Percentiles rank a stretch among this genome's conserved stretches.
phyloP scores from a whole-genome alignment of 2,329 filamentous ascomycete genomes.

The Calonectria pseudoturangicola region DNA sequence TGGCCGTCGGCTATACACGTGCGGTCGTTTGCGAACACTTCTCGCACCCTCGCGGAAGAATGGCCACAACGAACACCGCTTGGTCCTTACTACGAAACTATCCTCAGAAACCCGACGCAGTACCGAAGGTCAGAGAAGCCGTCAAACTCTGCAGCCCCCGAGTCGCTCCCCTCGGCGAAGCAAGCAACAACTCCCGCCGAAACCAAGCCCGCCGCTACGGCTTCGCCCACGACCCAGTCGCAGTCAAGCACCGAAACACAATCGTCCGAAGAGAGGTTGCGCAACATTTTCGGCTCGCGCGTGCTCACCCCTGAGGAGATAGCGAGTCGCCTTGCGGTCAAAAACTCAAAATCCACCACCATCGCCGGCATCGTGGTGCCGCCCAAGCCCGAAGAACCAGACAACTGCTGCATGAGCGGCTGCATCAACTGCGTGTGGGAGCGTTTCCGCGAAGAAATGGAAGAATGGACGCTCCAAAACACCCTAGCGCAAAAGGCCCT shows the following conservation, averaged over 20 bases:
- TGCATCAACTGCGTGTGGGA: constrained; percentile 99
- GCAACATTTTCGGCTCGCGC: constrained; percentile 88
- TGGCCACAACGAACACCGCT: constrained; percentile 67
- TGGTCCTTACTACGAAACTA: constrained; percentile 76
- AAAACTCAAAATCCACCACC: constrained; percentile 75
- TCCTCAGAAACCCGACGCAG: constrained; percentile 67
- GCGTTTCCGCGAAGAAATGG: constrained; percentile 90
- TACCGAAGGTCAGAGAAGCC: constrained; percentile 66
- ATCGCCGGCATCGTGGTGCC: constrained; percentile 90
- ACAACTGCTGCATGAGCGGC: constrained; percentile 99
- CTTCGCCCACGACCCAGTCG: constrained; percentile 32
- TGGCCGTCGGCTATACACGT: constrained; percentile 47
- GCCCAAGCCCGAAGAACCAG: constrained; percentile 89
- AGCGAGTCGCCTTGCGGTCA: constrained; percentile 74
- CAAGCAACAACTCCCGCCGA: constrained; percentile 48
- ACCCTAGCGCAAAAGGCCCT: constrained; percentile 77
- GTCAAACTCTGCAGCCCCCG: constrained; percentile 61
- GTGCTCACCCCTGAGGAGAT: constrained; percentile 84
- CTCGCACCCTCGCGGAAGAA: constrained; percentile 48
- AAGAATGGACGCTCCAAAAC: constrained; percentile 85
- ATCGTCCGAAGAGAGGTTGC: constrained; percentile 72
- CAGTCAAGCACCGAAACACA: constrained; percentile 52
- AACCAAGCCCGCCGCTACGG: constrained; percentile 33
- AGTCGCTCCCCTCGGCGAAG: constrained; percentile 43
- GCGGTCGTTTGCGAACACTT: constrained; percentile 56